These are phyloP conservation scores for Kodamaea lidongshanica DNA, from an alignment of 805 yeast genomes.

Conservation along the genomic window DNA sequence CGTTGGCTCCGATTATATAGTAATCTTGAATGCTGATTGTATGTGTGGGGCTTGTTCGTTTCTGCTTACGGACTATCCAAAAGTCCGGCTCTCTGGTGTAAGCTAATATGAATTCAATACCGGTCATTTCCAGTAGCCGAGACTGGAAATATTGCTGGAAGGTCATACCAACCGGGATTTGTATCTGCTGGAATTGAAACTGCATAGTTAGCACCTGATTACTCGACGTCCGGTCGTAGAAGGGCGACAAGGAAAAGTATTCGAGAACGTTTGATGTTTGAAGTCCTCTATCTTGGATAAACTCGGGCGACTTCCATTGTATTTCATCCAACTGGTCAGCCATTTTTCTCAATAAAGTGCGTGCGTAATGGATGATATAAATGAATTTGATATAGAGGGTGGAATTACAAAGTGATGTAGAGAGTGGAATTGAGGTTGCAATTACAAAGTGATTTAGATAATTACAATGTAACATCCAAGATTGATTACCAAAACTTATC, in stretches of 20 bases:
- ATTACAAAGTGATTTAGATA: too few species aligned
- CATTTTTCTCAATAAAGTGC: too few species aligned
- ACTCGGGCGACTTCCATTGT: slow-evolving; percentile 97
- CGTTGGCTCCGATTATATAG: slow-evolving; percentile 85
- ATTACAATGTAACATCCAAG: too few species aligned
- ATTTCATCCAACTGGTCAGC: slow-evolving; percentile 65
- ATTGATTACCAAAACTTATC: too few species aligned
- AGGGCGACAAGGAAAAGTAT: slow-evolving; percentile 90
- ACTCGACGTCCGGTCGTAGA: slow-evolving; percentile 88
- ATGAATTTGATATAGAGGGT: too few species aligned
- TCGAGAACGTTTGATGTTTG: slow-evolving; percentile 87
- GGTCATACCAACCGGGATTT: slow-evolving; percentile 23
- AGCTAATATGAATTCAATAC: slow-evolving; percentile 76
- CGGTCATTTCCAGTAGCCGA: slow-evolving; percentile 72
- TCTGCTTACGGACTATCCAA: slow-evolving; percentile 86
- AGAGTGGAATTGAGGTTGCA: too few species aligned
- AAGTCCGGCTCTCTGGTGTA: slow-evolving; percentile 81
- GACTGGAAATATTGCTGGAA: slow-evolving; percentile 38
- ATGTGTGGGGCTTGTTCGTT: slow-evolving; percentile 48
- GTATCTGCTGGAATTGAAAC: slow-evolving; percentile 62
- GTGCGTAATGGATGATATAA: too few species aligned
- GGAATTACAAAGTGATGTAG: too few species aligned
- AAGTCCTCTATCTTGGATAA: slow-evolving; percentile 86
- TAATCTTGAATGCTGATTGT: slow-evolving; percentile 63
- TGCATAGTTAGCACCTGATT: slow-evolving; percentile 96